phyloP scores from a whole-genome alignment of 352 stramenopile species.

The Thraustotheca clavata region DNA sequence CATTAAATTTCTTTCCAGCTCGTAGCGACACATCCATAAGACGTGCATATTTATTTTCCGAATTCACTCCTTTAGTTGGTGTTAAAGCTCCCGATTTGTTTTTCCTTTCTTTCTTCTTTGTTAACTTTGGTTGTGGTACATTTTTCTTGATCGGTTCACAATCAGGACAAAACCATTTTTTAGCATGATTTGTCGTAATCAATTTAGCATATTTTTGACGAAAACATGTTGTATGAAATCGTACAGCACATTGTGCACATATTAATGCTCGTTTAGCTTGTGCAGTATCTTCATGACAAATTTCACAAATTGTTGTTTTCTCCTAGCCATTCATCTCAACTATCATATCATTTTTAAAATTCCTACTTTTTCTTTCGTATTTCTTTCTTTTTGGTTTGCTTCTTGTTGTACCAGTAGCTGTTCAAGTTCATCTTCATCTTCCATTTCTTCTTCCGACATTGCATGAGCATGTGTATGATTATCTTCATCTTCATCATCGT shows the following conservation, averaged over 20 bases:
- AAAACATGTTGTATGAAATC: slow-evolving; percentile 82
- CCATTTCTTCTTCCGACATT: not conserved
- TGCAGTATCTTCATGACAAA: slow-evolving; percentile 14
- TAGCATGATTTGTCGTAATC: slow-evolving; percentile 36
- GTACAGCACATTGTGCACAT: slow-evolving; percentile 68
- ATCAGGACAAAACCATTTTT: slow-evolving; percentile 76
- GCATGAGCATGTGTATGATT: not conserved
- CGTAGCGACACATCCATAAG: slow-evolving; percentile 65
- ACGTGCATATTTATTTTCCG: slow-evolving; percentile 9
- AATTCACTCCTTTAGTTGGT: not conserved
- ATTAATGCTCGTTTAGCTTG: slow-evolving; percentile 46
- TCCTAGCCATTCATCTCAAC: slow-evolving; percentile 1
- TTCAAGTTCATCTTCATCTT: slow-evolving; percentile 20
- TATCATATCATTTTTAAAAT: too few relatives aligned
- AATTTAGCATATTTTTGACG: slow-evolving; percentile 68
- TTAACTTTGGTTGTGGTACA: slow-evolving; percentile 29
- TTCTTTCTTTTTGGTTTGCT: not conserved
- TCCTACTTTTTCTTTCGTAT: not conserved
- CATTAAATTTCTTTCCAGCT: slow-evolving; percentile 62
- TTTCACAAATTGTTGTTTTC: slow-evolving; percentile 7
- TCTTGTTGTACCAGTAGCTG: slow-evolving; percentile 19
- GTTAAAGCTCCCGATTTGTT: slow-evolving; percentile 23
- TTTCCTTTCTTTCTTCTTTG: slow-evolving; percentile 24
- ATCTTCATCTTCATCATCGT: not conserved
- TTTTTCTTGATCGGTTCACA: slow-evolving; percentile 43